A percentile compares a stretch with the other conserved stretches of the same genome.
These are phyloP conservation scores for Hypoxylon lienhwacheense DNA, from an alignment of 495 filamentous ascomycete species.

Conservation along the genomic window DNA sequence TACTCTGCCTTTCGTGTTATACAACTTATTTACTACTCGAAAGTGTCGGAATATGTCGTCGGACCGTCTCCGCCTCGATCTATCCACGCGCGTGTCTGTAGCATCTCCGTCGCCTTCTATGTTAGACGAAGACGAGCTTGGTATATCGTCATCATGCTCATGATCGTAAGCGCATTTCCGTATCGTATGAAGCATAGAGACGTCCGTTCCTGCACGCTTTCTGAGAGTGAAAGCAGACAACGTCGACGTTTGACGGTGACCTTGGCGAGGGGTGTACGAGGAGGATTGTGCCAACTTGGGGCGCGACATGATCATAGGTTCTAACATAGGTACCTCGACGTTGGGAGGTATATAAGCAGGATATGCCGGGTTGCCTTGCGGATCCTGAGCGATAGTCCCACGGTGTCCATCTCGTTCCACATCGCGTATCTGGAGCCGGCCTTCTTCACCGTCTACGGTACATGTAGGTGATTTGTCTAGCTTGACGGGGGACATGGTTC, in stretches of 20 bases:
- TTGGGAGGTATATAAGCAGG: constrained; percentile 44
- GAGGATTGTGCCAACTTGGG: constrained; percentile 17
- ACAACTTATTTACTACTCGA: constrained; percentile 63
- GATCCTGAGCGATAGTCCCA: constrained; percentile 38
- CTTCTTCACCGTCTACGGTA: constrained; percentile 7
- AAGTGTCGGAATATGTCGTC: constrained; percentile 48
- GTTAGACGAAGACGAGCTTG: constrained; percentile 36
- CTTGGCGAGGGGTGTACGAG: constrained; percentile 20
- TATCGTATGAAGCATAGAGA: constrained; percentile 23
- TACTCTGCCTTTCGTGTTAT: constrained; percentile 64
- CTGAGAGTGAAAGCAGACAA: constrained; percentile 13
- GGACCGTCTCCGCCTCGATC: constrained; percentile 12
- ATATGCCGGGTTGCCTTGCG: constrained; percentile 40
- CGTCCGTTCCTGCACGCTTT: constrained; percentile 37
- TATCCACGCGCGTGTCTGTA: neutral
- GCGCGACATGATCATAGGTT: constrained; percentile 12
- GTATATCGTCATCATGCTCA: constrained; percentile 18
- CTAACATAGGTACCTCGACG: constrained; percentile 35
- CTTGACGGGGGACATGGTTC: constrained; percentile 25
- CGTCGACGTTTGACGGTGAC: constrained; percentile 12
- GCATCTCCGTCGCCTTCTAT: constrained; percentile 31
- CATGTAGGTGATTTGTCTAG: constrained; percentile 28
- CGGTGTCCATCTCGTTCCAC: constrained; percentile 23
- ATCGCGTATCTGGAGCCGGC: constrained; percentile 10
- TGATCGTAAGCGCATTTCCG: constrained; percentile 1